Base-by-base conservation (phyloP, 2,329 filamentous ascomycete genomes). In the Ceratocystiopsis minuta region DNA sequence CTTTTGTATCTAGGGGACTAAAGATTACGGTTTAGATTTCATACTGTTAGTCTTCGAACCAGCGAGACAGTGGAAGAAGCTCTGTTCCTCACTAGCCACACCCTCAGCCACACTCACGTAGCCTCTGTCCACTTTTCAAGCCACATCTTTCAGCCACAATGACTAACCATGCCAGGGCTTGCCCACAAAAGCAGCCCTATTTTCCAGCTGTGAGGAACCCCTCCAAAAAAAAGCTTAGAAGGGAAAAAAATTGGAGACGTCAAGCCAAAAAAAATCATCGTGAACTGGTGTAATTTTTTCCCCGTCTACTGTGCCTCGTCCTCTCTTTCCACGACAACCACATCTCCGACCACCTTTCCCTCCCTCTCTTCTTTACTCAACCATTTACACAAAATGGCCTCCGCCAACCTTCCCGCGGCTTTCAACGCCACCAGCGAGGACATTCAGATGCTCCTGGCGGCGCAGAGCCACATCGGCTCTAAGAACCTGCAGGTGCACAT, bases 401-500 rank as follows among this genome's bases (percentile, higher is more conserved):
- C 88, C 65, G 75, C 78, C 60, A 93, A 95, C 72, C 81, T 95
- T 55, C 90, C 90, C 64, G 72, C 87, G 54, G 73, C 81, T 61
- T 94, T 98, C 80, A 90, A 94, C 75, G 84, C 90, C 62, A 96
- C 90, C 60, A 80, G 79, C 63, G 79, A 92, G 73, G 90, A 98
- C 74, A 92, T 98, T 71, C 90, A 98, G 83, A 90, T 87, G 83
- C 85, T 98, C 62, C 82, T 98, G 58, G 82, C 87, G 61, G 87
- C 92, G 60, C 87, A 96, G 72, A 78, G 73, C 70, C 92, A 98
- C 70, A 78, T 96, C 58, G 90, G 90, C 60, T 85, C 80, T 70
- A 96, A 96, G 84, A 98, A 98, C 79, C 67, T 98, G 59, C 90
- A 96, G 77, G 84, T 92, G 63, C 87, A 96, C 75, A 96, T 95